These are phyloP conservation scores for Oxyria digyna DNA, from an alignment of 148 eudicot species.

Conservation along the genomic window DNA sequence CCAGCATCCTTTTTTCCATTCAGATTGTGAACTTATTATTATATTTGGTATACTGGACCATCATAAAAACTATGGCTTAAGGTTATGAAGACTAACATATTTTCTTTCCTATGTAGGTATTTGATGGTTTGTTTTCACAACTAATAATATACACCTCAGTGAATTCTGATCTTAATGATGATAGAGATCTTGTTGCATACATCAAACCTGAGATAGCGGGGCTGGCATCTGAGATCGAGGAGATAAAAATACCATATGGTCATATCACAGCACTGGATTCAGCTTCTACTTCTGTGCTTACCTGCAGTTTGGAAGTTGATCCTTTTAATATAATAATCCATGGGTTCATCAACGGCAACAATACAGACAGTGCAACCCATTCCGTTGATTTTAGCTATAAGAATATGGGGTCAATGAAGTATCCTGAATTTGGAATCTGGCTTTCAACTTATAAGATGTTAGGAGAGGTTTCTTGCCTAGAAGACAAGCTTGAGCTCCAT, in stretches of 20 bases:
- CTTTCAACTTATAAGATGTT: slow-evolving; percentile 27
- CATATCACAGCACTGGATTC: slow-evolving; percentile 17
- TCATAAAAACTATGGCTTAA: background rate
- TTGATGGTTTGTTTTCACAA: slow-evolving; percentile 27
- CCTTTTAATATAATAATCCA: slow-evolving; percentile 45
- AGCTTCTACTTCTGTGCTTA: slow-evolving; percentile 18
- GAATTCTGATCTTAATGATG: slow-evolving; percentile 19
- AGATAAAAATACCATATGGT: slow-evolving; percentile 10
- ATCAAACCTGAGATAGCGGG: slow-evolving; percentile 14
- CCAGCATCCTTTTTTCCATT: background rate
- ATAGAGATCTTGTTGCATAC: slow-evolving; percentile 18
- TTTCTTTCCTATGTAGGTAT: slow-evolving; percentile 35
- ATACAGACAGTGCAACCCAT: slow-evolving; percentile 13
- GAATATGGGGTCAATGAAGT: slow-evolving; percentile 27
- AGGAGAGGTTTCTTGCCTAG: slow-evolving; percentile 27
- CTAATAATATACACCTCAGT: slow-evolving; percentile 14
- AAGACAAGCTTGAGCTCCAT: slow-evolving; percentile 28
- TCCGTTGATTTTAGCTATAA: slow-evolving; percentile 18
- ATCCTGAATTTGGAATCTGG: slow-evolving; percentile 44
- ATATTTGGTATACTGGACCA: background rate
- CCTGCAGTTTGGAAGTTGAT: slow-evolving; percentile 33
- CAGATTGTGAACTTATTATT: background rate
- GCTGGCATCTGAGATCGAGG: slow-evolving; percentile 20
- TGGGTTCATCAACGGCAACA: slow-evolving; percentile 35
- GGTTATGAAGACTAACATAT: background rate